A percentile compares a stretch with the other conserved stretches of the same genome.
phyloP scores from a whole-genome alignment of 208 protist genomes.

The Leishmania braziliensis region DNA sequence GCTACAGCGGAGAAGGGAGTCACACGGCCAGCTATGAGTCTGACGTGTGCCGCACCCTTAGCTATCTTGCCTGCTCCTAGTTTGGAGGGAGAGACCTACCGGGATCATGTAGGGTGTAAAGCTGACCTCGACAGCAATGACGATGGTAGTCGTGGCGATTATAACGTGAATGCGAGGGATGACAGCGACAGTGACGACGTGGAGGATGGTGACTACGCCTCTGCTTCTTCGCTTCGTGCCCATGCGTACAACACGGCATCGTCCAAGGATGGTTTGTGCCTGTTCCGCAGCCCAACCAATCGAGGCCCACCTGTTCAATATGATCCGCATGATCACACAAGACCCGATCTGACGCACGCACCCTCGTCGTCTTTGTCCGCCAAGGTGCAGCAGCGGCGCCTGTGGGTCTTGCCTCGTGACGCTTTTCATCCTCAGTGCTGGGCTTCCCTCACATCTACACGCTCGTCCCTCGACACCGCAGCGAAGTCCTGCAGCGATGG shows the following conservation, averaged over 20 bases:
- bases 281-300: background rate
- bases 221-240: background rate
- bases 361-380: background rate
- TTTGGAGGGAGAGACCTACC: background rate
- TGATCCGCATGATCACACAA: constrained; percentile 25
- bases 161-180: background rate
- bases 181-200: background rate
- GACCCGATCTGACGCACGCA: background rate
- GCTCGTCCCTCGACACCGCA: background rate
- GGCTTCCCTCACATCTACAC: background rate
- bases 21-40: background rate
- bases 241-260: background rate
- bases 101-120: background rate
- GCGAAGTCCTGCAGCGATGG: background rate
- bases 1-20: no score
- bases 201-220: background rate
- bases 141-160: background rate
- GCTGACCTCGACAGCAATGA: background rate
- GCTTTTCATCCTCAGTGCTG: background rate
- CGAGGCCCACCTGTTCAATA: background rate
- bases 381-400: background rate
- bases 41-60: background rate
- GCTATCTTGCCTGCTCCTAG: background rate
- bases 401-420: constrained; percentile 25
- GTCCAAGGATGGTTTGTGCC: background rate